These are phyloP conservation scores for Dendrobium officinale DNA, from an alignment of 106 monocot species.

Conservation along the genomic window DNA sequence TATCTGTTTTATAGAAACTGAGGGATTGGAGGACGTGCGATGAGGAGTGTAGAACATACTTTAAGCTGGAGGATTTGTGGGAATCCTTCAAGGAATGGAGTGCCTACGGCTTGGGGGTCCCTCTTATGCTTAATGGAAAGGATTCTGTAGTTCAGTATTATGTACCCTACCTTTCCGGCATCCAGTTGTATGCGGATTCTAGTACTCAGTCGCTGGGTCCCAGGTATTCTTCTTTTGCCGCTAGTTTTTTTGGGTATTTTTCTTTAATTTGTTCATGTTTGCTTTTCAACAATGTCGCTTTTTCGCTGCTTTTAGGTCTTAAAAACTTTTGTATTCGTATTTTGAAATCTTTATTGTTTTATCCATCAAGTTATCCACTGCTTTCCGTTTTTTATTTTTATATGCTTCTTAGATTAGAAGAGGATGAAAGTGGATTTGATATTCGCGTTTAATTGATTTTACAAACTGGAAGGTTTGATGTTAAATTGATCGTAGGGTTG, in stretches of 20 bases:
- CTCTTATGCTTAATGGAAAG: slow-evolving; percentile 48
- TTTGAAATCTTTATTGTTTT: background rate
- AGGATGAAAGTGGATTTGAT: background rate
- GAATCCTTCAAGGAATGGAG: slow-evolving; percentile 76
- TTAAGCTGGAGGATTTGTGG: slow-evolving; percentile 56
- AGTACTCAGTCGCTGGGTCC: slow-evolving; percentile 10
- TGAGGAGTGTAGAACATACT: slow-evolving; percentile 37
- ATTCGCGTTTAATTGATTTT: background rate
- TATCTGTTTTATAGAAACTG: slow-evolving; percentile 23
- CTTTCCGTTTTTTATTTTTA: background rate
- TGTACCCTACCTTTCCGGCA: slow-evolving; percentile 77
- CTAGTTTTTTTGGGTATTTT: background rate
- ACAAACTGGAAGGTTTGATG: background rate
- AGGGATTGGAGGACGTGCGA: slow-evolving; percentile 42
- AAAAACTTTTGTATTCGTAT: background rate
- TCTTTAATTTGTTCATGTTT: background rate
- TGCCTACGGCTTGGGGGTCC: slow-evolving; percentile 78
- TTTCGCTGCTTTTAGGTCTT: background rate
- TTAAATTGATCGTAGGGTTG: background rate
- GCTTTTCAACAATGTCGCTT: background rate
- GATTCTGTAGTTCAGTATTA: slow-evolving; percentile 73
- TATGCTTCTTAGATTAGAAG: background rate
- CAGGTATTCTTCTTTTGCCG: slow-evolving; percentile 26
- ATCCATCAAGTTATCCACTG: background rate
- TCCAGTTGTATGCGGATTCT: slow-evolving; percentile 61